Percentiles rank a stretch among this genome's conserved stretches.
Evolutionary conservation across 139 green algal species (phyloP).

Genomic region (Mesostigma viride): DNA sequence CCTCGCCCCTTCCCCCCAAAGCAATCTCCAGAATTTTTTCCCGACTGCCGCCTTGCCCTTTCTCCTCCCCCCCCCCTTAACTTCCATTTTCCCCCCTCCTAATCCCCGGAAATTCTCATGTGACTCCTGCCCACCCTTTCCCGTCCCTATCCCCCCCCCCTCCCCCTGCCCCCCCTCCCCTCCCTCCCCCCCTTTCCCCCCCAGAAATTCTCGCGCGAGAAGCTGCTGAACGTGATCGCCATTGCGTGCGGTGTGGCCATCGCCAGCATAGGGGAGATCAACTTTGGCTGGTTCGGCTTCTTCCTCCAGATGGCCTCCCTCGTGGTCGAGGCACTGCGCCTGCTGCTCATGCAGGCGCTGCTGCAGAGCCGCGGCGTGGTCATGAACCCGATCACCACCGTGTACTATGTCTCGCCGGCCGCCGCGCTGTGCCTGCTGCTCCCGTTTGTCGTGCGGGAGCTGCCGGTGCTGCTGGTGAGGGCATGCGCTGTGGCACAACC

Average conservation of each 20-base stretch:
- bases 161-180: too few species aligned
- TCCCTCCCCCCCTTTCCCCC: too few species aligned
- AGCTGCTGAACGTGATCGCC: constrained; percentile 39
- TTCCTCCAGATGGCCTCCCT: constrained; percentile 41
- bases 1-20: too few species aligned
- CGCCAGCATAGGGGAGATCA: constrained; percentile 31
- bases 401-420: constrained; percentile 55
- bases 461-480: too few species aligned
- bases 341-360: constrained; percentile 43
- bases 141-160: too few species aligned
- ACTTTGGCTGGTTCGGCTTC: constrained; percentile 42
- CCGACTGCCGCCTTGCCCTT: too few species aligned
- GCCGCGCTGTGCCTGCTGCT: background rate
- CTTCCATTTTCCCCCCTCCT: too few species aligned
- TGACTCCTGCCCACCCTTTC: too few species aligned
- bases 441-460: background rate
- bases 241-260: constrained; percentile 38
- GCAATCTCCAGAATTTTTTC: too few species aligned
- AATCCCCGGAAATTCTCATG: too few species aligned
- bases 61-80: too few species aligned
- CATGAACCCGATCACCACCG: constrained; percentile 37
- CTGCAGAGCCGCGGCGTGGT: constrained; percentile 35
- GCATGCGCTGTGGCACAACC: too few species aligned
- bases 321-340: constrained; percentile 15
- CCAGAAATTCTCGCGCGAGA: constrained; percentile 18